These are phyloP conservation scores for Closterium sp. DNA, from an alignment of 139 green algal species.

Conservation along the genomic window DNA sequence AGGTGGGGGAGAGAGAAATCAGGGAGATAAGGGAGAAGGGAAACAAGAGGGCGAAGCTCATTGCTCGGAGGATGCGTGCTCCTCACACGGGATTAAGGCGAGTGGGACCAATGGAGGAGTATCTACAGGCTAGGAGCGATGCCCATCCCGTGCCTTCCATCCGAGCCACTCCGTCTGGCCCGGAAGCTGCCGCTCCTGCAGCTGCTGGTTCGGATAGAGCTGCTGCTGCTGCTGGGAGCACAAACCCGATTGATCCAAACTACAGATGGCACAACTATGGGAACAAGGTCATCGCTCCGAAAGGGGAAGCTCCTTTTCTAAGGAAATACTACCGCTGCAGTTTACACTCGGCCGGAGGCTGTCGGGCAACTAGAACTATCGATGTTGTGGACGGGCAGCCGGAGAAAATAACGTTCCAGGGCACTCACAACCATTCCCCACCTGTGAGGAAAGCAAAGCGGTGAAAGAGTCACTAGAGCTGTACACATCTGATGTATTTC, in stretches of 20 bases:
- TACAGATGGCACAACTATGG: not conserved
- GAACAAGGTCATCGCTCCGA: not conserved
- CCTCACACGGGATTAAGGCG: not conserved
- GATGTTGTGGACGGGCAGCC: not conserved
- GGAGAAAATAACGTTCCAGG: not conserved
- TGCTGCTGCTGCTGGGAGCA: not conserved
- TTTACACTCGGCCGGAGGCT: not conserved
- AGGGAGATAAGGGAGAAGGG: not conserved
- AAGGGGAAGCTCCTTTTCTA: not conserved
- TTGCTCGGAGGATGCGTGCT: not conserved
- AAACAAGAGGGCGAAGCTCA: not conserved
- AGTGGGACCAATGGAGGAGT: not conserved
- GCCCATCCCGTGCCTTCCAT: not conserved
- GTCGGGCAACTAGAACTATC: not conserved
- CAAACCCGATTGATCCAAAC: not conserved
- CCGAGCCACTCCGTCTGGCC: not conserved
- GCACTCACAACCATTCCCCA: not conserved
- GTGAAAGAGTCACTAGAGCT: too few species aligned
- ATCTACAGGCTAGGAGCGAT: not conserved
- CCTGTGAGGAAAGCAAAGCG: not conserved
- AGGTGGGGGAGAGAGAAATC: not conserved
- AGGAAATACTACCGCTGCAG: not conserved
- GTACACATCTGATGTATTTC: not conserved
- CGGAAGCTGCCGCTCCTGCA: not conserved
- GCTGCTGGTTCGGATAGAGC: not conserved